A percentile compares a stretch with the other conserved stretches of the same genome.
Conservation (phyloP, 148 eudicot genomes). For the Diospyros lotus region DNA sequence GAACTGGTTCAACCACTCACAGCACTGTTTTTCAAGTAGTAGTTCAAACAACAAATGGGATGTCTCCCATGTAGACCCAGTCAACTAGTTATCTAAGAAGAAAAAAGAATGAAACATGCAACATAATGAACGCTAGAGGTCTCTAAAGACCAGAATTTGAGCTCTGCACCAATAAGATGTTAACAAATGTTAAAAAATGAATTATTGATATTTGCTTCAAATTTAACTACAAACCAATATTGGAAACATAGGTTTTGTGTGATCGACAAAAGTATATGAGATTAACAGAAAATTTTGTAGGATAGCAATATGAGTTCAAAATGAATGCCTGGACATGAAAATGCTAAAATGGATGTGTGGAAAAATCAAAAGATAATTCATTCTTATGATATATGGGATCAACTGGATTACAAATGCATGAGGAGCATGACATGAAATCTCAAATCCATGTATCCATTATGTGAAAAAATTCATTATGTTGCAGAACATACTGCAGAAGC, state of each 20-base stretch:
- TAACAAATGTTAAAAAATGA: background rate
- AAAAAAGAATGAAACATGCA: background rate
- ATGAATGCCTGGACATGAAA: too few relatives aligned
- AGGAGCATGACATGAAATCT: background rate
- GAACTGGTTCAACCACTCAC: background rate
- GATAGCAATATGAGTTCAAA: too few relatives aligned
- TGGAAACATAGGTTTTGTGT: background rate
- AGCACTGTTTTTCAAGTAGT: background rate
- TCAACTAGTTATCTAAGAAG: background rate
- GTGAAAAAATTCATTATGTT: background rate
- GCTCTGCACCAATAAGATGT: background rate
- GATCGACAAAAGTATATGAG: too few relatives aligned
- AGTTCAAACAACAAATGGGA: background rate
- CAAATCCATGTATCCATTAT: background rate
- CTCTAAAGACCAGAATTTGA: background rate
- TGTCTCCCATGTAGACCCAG: background rate
- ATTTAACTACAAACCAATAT: background rate
- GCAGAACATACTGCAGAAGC: constrained; percentile 73
- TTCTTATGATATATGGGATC: too few relatives aligned
- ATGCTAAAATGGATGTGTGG: too few relatives aligned
- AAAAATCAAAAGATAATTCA: too few relatives aligned
- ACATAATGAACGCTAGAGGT: background rate
- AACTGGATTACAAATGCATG: background rate
- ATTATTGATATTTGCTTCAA: background rate
- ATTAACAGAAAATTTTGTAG: too few relatives aligned